Evolutionary conservation across 495 filamentous ascomycete species (phyloP), one percentile per base, ranked within the genome.

Genomic region (Astrocystis sublimbata): DNA sequence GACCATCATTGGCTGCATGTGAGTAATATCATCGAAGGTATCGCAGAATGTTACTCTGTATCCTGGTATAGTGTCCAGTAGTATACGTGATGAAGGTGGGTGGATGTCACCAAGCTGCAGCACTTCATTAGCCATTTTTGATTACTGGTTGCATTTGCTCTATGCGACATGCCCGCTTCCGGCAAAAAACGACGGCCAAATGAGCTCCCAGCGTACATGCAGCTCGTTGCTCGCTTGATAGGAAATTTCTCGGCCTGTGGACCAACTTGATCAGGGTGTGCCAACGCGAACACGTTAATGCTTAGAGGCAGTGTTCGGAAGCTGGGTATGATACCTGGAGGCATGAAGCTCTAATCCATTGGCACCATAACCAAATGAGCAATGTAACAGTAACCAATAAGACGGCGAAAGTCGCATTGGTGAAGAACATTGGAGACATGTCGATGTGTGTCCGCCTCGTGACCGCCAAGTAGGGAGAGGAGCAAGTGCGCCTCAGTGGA

Each of bases 1-100:
- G 62, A 52, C 51, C 53, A 58, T 67, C 53, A 65, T 65, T 47
- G 61, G 67, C 69, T 68, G 63, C 30, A 52, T 52, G 49, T 49
- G 30, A 35, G 57, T 59, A 56, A 33, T 26, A 24, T 43, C 17
- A 33, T 21, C 31, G 7, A 23, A 30, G 36, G 13, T 23, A 41
- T 41, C 19, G 24, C 10, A 24, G 12, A 12, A 33, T 35, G 49
- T 28, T 13, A 52, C 35, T 17, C 49, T 21, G n/a, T 17, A 52
- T 49, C 46, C 46, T 49, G 24, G 49, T 23, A 35, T 36, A 31
- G 42, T 13, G 12, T 46, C 13, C 19, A 38, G 51, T 21, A 36
- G 42, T 26, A 26, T 23, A 45, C 13, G n/a, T 42, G 5, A 24
- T 12, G 33, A 41, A 17, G 26, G 10, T 1, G 40, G 36, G 38